Evolutionary conservation across 495 filamentous ascomycete genomes (phyloP), one percentile per base, ranked within the genome.

Genomic region (Chaetomium cochliodes): DNA sequence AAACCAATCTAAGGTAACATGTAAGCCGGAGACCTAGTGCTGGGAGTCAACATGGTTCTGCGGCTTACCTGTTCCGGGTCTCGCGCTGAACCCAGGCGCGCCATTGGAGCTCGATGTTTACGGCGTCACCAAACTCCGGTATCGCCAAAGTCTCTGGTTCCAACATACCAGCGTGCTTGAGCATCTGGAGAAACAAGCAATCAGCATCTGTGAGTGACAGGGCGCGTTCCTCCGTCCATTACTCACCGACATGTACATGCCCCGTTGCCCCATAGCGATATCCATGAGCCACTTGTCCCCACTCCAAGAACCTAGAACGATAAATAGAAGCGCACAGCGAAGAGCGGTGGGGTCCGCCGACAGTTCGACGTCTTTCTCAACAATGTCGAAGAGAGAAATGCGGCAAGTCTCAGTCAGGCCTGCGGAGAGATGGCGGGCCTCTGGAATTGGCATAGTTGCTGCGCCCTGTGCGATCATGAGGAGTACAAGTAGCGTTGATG

Each of bases 251-350:
- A 86, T 81, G 67, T 88, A 88, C 85, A 88, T 87, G 50, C 81
- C 84, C 33, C 84, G 80, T 69, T 88, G 86, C n/a, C 86, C 86
- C 83, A 86, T 87, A 28, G 85, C 82, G 54, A 87, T 87, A 65
- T 88, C 85, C 85, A 89, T 89, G 52, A 86, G 85, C 85, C 85
- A 87, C 69, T 87, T 87, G 70, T 89, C 86, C 53, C 86, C 86
- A 68, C 85, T 85, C 86, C 86, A 89, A 0, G 82, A 83, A 6
- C 83, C 85, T 12, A 86, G 77, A 2, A 87, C 76, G 1, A 80
- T 84, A 70, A 88, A 87, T 13, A 89, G 77, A 7, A 89, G 73
- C 0, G 85, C 86, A 46, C 84, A 84, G 33, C 84, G 80, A 57
- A 87, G 78, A 0, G 85, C 78, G 15, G 79, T 80, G 1, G 83